These are phyloP conservation scores for Aspergillus sp. DNA, from an alignment of 2,329 filamentous ascomycete species.

Conservation along the genomic window DNA sequence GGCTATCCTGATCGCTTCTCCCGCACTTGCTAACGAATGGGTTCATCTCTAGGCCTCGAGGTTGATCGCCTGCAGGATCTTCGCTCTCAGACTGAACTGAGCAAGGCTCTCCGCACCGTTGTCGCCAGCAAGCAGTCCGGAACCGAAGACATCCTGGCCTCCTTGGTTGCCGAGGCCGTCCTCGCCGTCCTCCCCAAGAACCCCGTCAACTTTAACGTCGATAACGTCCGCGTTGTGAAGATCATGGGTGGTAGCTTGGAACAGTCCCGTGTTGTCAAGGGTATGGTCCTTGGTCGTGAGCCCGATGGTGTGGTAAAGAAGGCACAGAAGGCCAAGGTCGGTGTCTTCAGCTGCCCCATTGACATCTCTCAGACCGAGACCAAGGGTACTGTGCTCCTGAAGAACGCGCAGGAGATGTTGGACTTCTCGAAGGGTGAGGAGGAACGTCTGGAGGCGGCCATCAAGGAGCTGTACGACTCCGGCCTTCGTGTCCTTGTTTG, in stretches of 20 bases:
- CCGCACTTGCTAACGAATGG: not conserved
- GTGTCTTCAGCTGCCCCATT: conserved; percentile 93
- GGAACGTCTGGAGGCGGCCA: conserved; percentile 79
- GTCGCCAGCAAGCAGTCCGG: conserved; percentile 96
- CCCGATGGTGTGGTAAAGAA: conserved; percentile 93
- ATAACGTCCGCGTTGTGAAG: conserved; percentile 98
- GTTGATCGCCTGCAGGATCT: conserved; percentile 90
- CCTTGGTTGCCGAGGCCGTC: conserved; percentile 79
- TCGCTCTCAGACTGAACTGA: conserved; percentile 76
- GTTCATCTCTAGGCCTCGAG: conserved; percentile 63
- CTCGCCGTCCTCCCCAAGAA: conserved; percentile 94
- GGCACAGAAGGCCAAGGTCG: conserved; percentile 89
- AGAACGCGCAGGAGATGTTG: conserved; percentile 98
- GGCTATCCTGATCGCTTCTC: not conserved
- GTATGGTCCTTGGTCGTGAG: conserved; percentile 97
- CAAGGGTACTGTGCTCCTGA: conserved; percentile 93
- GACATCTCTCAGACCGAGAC: conserved; percentile 97
- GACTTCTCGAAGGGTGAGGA: conserved; percentile 98
- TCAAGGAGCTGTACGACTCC: conserved; percentile 95
- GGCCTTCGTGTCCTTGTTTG: conserved; percentile 90
- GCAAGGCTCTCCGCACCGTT: conserved; percentile 93
- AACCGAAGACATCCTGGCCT: conserved; percentile 82
- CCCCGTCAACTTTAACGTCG: conserved; percentile 93
- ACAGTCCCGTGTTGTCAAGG: conserved; percentile 91
- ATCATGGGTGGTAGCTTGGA: conserved; percentile 97